phyloP scores from a whole-genome alignment of 2,329 filamentous ascomycete species.

The Pleoardoris graminearum region DNA sequence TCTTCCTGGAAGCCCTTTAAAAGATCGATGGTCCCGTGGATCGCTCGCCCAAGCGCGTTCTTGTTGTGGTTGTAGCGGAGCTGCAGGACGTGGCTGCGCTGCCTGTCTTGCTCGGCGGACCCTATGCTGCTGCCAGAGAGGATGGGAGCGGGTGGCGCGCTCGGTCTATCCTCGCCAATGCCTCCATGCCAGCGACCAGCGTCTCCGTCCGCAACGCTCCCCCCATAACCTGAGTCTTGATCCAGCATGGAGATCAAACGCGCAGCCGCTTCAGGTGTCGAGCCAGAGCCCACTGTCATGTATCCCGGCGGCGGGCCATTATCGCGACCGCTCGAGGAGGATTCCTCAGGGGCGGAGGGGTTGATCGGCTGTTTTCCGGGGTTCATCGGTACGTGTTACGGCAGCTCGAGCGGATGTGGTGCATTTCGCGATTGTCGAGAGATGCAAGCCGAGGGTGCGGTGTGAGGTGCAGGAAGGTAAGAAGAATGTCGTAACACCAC shows the following conservation, averaged over 20 bases:
- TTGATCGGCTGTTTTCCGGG: slow-evolving; percentile 28
- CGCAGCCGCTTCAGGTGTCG: slow-evolving; percentile 78
- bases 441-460: slow-evolving; percentile 7
- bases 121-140: slow-evolving; percentile 54
- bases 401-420: slow-evolving; percentile 19
- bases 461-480: slow-evolving; percentile 9
- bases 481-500: slow-evolving; percentile 26
- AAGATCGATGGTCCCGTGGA: slow-evolving; percentile 82
- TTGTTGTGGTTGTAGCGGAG: slow-evolving; percentile 94
- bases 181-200: slow-evolving; percentile 60
- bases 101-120: slow-evolving; percentile 64
- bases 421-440: slow-evolving; percentile 36
- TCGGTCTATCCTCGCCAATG: slow-evolving; percentile 61
- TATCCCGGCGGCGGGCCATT: slow-evolving; percentile 56
- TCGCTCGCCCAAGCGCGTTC: slow-evolving; percentile 81
- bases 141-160: slow-evolving; percentile 59
- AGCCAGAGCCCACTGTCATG: slow-evolving; percentile 85
- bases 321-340: slow-evolving; percentile 31
- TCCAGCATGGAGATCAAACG: slow-evolving; percentile 81
- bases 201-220: slow-evolving; percentile 70
- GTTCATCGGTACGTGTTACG: slow-evolving; percentile 35
- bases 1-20: slow-evolving; percentile 82
- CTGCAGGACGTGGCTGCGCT: slow-evolving; percentile 82
- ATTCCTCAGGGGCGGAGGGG: slow-evolving; percentile 29
- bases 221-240: slow-evolving; percentile 88